Conservation (phyloP, 2,329 filamentous ascomycete genomes). For the Trichoderma sp. region DNA sequence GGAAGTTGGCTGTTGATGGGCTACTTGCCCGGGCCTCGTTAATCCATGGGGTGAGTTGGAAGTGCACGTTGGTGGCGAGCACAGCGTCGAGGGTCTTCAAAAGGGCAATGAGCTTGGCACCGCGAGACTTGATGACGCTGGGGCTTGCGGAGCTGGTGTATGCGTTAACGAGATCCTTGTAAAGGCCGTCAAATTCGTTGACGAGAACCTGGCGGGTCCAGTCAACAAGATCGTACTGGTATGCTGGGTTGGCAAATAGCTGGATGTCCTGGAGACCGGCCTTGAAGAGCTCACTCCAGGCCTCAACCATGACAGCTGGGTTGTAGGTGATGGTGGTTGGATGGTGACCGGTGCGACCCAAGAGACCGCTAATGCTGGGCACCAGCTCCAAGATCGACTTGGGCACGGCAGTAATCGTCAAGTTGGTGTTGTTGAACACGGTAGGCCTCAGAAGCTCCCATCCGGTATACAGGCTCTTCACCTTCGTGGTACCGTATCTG, state of each 20-base stretch:
- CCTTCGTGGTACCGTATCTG: slow-evolving; percentile 37
- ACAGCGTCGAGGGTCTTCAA: slow-evolving; percentile 41
- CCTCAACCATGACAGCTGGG: slow-evolving; percentile 36
- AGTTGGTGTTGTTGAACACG: slow-evolving; percentile 50
- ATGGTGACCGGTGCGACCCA: slow-evolving; percentile 41
- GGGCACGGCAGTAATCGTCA: slow-evolving; percentile 40
- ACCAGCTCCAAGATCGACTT: slow-evolving; percentile 47
- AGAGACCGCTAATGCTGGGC: slow-evolving; percentile 42
- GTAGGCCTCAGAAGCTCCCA: slow-evolving; percentile 46
- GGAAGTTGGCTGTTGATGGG: slow-evolving; percentile 33
- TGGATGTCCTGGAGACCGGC: slow-evolving; percentile 33
- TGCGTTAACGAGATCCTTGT: slow-evolving; percentile 36
- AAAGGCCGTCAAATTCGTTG: slow-evolving; percentile 44
- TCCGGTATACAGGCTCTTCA: slow-evolving; percentile 38
- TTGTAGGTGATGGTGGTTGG: slow-evolving; percentile 43
- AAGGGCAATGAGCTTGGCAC: slow-evolving; percentile 34
- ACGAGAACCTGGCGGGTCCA: slow-evolving; percentile 48
- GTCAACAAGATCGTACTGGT: slow-evolving; percentile 48
- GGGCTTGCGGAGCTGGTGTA: slow-evolving; percentile 26
- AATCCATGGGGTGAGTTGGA: slow-evolving; percentile 44
- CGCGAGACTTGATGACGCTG: slow-evolving; percentile 28
- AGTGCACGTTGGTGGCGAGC: slow-evolving; percentile 42
- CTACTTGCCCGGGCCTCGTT: slow-evolving; percentile 35
- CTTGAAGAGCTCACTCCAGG: slow-evolving; percentile 40
- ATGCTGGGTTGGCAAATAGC: slow-evolving; percentile 43